Conservation (phyloP, 768 basidiomycete genomes). For the Psilocybe subaeruginosa region DNA sequence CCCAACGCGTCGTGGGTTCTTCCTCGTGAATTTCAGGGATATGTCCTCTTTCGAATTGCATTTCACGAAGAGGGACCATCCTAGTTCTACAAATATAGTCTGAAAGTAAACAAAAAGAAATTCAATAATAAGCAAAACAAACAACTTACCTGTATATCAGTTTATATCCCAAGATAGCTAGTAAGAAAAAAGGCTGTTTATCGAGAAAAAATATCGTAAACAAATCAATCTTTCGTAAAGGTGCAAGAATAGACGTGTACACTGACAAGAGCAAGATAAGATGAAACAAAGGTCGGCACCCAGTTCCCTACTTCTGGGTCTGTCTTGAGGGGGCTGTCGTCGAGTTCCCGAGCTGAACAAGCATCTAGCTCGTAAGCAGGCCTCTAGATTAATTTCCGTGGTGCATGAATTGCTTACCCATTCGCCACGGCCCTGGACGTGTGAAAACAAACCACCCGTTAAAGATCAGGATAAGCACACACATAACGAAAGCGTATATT, state of each 20-base stretch:
- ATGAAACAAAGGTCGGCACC: conserved; percentile 20
- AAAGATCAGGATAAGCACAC: conserved; percentile 17
- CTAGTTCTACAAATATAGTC: conserved; percentile 8
- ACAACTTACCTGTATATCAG: conserved; percentile 14
- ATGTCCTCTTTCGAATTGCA: conserved; percentile 18
- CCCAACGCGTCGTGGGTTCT: conserved; percentile 15
- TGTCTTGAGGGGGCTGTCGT: conserved; percentile 7
- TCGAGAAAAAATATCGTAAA: neutral
- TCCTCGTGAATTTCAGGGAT: conserved; percentile 16
- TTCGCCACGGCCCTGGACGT: conserved; percentile 20
- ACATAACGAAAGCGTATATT: conserved; percentile 21
- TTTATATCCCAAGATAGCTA: conserved; percentile 19
- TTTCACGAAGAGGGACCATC: conserved; percentile 14
- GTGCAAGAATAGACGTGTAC: neutral
- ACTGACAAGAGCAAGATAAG: conserved; percentile 20
- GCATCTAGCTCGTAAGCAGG: neutral
- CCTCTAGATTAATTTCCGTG: conserved; percentile 1
- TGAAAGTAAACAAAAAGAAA: neutral
- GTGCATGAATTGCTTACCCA: conserved; percentile 14
- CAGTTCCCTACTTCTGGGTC: conserved; percentile 19
- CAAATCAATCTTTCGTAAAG: neutral
- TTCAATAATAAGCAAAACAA: neutral
- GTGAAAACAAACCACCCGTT: conserved; percentile 24
- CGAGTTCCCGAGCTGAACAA: conserved; percentile 13
- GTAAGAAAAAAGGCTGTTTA: conserved; percentile 16